Evolutionary conservation across 2,329 filamentous ascomycete genomes (phyloP).

Genomic region (Monosporascus sp.): DNA sequence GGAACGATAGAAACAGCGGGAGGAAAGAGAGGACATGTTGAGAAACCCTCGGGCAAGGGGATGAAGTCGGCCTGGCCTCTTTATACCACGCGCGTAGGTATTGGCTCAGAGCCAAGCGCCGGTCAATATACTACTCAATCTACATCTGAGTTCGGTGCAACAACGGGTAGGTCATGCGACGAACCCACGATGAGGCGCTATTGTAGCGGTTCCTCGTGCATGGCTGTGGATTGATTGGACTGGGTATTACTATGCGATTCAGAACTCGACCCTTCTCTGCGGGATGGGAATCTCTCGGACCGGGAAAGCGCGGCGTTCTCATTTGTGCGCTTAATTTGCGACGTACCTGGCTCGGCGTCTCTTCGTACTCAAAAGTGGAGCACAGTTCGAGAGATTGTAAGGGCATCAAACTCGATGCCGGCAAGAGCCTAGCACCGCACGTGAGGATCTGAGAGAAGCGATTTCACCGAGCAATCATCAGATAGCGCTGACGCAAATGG

Average conservation of each 20-base stretch:
- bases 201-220: too few relatives aligned
- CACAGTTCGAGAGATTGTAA: neutral
- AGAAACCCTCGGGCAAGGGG: neutral
- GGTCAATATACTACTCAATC: neutral
- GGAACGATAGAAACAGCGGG: neutral
- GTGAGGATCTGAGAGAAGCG: neutral
- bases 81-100: neutral
- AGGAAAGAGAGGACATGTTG: neutral
- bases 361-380: neutral
- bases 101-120: too few relatives aligned
- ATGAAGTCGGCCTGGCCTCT: neutral
- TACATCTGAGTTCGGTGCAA: neutral
- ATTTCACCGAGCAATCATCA: neutral
- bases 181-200: too few relatives aligned
- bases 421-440: neutral
- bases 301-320: neutral
- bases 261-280: neutral
- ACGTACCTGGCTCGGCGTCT: neutral
- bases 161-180: neutral
- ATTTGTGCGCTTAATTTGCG: neutral
- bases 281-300: neutral
- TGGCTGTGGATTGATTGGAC: neutral
- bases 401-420: neutral
- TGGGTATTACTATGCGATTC: neutral
- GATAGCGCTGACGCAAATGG: neutral